Base-by-base conservation (phyloP, 2,329 filamentous ascomycete species). In the Celoporthe dispersa region DNA sequence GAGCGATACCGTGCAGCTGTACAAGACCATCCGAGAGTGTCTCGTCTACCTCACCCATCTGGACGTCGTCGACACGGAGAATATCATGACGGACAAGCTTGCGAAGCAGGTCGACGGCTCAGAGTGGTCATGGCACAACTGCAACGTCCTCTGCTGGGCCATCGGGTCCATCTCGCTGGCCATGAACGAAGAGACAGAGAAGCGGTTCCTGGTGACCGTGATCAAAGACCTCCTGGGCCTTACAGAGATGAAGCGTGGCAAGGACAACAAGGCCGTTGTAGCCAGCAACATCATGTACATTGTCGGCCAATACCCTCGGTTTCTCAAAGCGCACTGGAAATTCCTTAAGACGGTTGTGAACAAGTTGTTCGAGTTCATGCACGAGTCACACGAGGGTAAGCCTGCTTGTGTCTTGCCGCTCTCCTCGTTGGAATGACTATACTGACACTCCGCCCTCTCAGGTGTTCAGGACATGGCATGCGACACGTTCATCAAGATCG, bases 201-300 rank as follows among this genome's bases (percentile, higher is more conserved):
- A 99, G 85, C 90, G 96, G 14, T 99, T 99, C 85, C 84, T 99
- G 57, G 96, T 99, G 64, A 99, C 96, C 0, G 97, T 99, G 68
- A 99, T 99, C 77, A 99, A 99, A 84, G 96, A 99, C 77, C 89
- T 99, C 9, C 89, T 99, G 37, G 97, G 96, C 1, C 85, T 99
- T 68, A 99, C 96, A 0, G 96, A 99, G 81, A 98, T 98, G 94
- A 99, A 99, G 85, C 93, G 97, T 67, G 96, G 96, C 73, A 99
- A 99, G 78, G 96, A 99, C 84, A 99, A 99, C 87, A 99, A 99
- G 81, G 96, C 96, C 16, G 96, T 99, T 12, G 96, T 99, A 55
- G 96, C 96, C 73, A 97, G 94, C 83, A 99, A 99, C 83, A 99
- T 99, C 78, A 99, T 99, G 96, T 99, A 99, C 80, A 99, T 99